Conservation (phyloP, 169 alveolate genomes). For the Pseudocohnilembus persalinus region DNA sequence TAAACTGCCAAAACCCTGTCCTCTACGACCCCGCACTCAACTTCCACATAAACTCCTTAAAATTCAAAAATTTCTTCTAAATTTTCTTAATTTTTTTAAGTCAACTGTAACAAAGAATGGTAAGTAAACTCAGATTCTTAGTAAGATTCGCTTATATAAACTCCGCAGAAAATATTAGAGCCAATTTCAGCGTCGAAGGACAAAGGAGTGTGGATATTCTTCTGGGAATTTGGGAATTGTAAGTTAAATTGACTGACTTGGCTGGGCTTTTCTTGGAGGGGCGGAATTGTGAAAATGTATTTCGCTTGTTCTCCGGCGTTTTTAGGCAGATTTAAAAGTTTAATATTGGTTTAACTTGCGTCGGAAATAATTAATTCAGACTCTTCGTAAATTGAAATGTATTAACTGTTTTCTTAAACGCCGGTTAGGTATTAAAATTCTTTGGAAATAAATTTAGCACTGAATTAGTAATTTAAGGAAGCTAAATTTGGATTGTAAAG, state of each 20-base stretch:
- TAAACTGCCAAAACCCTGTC: not conserved
- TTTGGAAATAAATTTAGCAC: not conserved
- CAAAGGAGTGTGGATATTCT: not conserved
- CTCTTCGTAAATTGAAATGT: not conserved
- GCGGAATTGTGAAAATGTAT: conserved; percentile 10
- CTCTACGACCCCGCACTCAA: not conserved
- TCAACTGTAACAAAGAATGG: not conserved
- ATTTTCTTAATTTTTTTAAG: not conserved
- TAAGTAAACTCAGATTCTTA: not conserved
- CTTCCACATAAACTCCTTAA: not conserved
- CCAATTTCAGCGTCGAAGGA: not conserved
- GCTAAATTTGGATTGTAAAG: not conserved
- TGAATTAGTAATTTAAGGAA: not conserved
- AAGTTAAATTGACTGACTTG: not conserved
- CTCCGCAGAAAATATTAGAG: conserved; percentile 7
- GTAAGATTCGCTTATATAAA: not conserved
- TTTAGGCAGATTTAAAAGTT: not conserved
- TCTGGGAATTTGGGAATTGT: not conserved
- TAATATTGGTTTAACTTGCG: not conserved
- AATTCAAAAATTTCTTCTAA: not conserved
- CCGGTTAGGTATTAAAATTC: not conserved
- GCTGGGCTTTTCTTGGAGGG: not conserved
- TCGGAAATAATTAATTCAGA: not conserved
- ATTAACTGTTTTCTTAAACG: too few relatives aligned
- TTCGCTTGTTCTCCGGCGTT: conserved; percentile 16